A percentile compares a stretch with the other conserved stretches of the same genome.
Evolutionary conservation across 2,329 filamentous ascomycete species (phyloP).

Genomic region (Ophidiomyces ophidiicola): DNA sequence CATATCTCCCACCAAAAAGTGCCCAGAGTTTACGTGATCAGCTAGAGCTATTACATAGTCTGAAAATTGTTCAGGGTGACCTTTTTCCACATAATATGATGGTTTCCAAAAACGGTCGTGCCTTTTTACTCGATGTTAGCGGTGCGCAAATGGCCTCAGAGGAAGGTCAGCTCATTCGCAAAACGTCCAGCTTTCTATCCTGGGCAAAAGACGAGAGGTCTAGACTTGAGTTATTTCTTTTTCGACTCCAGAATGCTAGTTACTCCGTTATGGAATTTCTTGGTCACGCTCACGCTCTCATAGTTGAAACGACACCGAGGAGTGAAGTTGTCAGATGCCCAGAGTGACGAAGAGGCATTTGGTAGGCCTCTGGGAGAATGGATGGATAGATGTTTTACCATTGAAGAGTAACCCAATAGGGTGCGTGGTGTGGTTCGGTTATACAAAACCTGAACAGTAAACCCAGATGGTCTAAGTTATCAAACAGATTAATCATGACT

Average conservation of each 20-base stretch:
- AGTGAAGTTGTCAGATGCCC: neutral
- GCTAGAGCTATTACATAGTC: conserved; percentile 2
- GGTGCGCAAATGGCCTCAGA: neutral
- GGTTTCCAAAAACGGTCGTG: conserved; percentile 4
- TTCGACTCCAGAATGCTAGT: neutral
- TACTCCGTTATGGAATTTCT: neutral
- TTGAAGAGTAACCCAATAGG: too few relatives aligned
- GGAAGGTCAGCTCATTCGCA: neutral
- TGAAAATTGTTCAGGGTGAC: conserved; percentile 8
- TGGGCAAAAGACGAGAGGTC: neutral
- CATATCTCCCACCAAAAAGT: neutral
- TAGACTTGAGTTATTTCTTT: neutral
- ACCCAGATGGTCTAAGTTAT: conserved; percentile 24
- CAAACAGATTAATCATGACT: neutral
- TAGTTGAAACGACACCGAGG: conserved; percentile 1
- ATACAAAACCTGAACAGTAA: too few relatives aligned
- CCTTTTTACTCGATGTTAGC: conserved; percentile 4
- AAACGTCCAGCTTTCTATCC: neutral
- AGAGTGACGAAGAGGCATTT: conserved; percentile 2
- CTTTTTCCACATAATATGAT: conserved; percentile 6
- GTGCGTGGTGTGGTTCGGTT: too few relatives aligned
- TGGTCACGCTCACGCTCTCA: neutral
- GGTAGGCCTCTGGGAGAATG: too few relatives aligned
- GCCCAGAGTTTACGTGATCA: conserved; percentile 9
- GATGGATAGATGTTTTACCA: too few relatives aligned